These are phyloP conservation scores for Chlamydomonas incerta DNA, from an alignment of 139 green algal genomes.

Conservation along the genomic window DNA sequence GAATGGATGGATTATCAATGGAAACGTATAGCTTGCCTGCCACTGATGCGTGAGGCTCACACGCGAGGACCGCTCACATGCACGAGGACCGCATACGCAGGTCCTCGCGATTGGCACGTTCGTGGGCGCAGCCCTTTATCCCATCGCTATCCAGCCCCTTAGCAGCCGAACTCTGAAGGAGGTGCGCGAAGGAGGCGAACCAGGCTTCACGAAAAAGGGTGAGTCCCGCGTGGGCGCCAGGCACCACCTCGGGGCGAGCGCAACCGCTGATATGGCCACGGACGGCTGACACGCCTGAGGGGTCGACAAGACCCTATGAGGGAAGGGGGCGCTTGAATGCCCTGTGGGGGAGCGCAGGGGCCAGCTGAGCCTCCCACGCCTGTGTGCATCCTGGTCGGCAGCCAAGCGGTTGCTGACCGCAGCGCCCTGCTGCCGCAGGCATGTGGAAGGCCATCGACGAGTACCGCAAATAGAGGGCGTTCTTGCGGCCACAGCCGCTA, in stretches of 20 bases:
- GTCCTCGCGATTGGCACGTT: constrained; percentile 43
- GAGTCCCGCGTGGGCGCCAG: background rate
- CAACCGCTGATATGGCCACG: no score
- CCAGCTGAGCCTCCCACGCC: no score
- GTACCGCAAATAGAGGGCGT: background rate
- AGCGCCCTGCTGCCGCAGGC: background rate
- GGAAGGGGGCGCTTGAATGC: no score
- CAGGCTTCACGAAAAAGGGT: constrained; percentile 49
- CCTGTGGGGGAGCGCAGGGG: background rate
- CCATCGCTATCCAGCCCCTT: constrained; percentile 50
- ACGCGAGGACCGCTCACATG: no score
- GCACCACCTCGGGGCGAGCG: no score
- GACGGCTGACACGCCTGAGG: no score
- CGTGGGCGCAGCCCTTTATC: constrained; percentile 50
- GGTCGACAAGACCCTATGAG: no score
- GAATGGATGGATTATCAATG: no score
- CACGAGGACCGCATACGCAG: constrained; percentile 18
- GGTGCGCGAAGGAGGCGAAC: constrained; percentile 3
- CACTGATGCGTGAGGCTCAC: no score
- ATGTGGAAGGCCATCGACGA: constrained; percentile 47
- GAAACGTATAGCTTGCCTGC: no score
- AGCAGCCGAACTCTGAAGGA: constrained; percentile 45
- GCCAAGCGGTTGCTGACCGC: no score
- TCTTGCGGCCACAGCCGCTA: background rate
- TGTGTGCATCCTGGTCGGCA: no score